Base-by-base conservation (phyloP, 345 rosid species). In the thale cress (Arabidopsis thaliana) region DNA sequence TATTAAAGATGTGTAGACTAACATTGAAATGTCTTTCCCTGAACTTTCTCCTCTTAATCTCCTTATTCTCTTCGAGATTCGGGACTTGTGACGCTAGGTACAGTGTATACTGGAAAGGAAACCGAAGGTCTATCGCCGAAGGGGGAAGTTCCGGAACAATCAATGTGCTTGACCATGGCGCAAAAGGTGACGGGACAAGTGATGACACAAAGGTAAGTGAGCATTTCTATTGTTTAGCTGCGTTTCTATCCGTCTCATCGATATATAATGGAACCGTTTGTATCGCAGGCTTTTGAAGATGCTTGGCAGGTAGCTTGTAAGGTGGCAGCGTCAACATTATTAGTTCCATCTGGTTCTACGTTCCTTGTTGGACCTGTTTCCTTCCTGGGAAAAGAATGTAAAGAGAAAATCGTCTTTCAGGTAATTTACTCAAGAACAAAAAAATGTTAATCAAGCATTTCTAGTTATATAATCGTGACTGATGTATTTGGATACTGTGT, bases 271-370 rank as follows among this genome's bases (percentile, higher is more conserved):
- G 20, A 55, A 55, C 60, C 71, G 11, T 55, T 22, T 20, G 52
- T 9, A 58, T 24, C 8, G 61, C 86, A 93, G 98, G 98, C 97
- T 58, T 89, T 93, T 72, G 85, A 74, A 79, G 87, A 87, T 67
- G 77, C 89, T 25, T 93, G 98, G 98, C 72, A 49, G 33, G 91
- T 78, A 72, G 91, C 97, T 72, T 93, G 98, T 75, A 83, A 80
- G 74, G 84, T 81, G 34, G 84, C 68, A 48, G 85, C 79, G 28
- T 88, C 97, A 14, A 87, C 85, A 10, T 64, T 91, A 66, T 41
- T 84, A 68, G 89, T 91, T 76, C 98, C 97, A 67, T 82, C 91
- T 38, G 92, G 87, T 22, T 87, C 79, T 40, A 84, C 82, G 36
- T 93, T 93, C 81, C 88, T 91, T 25, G 77, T 93, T 57, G 84